phyloP scores from a whole-genome alignment of 768 basidiomycete genomes.

The Inosperma sp. region DNA sequence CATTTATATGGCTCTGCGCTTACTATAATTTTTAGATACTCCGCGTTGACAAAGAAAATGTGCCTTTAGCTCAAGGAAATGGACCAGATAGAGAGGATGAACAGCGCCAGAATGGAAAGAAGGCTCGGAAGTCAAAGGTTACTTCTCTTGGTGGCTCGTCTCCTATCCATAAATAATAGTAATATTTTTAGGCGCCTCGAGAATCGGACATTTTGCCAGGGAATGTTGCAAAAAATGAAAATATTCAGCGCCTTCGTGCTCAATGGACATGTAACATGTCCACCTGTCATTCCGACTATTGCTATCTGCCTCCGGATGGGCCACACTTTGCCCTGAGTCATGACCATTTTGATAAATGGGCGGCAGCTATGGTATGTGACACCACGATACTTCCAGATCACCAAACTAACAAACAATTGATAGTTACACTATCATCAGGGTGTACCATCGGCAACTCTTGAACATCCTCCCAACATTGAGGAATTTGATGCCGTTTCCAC shows the following conservation, averaged over 20 bases:
- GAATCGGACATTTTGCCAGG: neutral
- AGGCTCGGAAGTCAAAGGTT: neutral
- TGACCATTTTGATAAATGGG: slow-evolving; percentile 18
- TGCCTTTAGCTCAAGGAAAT: neutral
- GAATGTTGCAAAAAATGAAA: slow-evolving; percentile 14
- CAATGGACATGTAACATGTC: slow-evolving; percentile 15
- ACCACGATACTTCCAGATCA: neutral
- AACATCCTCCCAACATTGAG: slow-evolving; percentile 14
- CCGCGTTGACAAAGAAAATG: neutral
- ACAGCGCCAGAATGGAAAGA: neutral
- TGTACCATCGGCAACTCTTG: slow-evolving; percentile 5
- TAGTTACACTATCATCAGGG: neutral
- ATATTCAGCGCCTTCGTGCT: slow-evolving; percentile 12
- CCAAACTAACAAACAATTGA: neutral
- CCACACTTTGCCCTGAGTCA: neutral
- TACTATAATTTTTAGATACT: neutral
- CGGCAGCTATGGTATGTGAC: slow-evolving; percentile 9
- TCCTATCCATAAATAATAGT: neutral
- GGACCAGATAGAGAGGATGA: neutral
- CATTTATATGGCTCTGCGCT: neutral
- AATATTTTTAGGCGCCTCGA: neutral
- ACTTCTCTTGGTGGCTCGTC: neutral
- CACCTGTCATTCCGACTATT: slow-evolving; percentile 13
- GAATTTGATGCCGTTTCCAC: slow-evolving; percentile 14
- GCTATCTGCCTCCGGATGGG: slow-evolving; percentile 11